phyloP scores from a whole-genome alignment of 495 filamentous ascomycete species.

The Trichoderma parareesei region DNA sequence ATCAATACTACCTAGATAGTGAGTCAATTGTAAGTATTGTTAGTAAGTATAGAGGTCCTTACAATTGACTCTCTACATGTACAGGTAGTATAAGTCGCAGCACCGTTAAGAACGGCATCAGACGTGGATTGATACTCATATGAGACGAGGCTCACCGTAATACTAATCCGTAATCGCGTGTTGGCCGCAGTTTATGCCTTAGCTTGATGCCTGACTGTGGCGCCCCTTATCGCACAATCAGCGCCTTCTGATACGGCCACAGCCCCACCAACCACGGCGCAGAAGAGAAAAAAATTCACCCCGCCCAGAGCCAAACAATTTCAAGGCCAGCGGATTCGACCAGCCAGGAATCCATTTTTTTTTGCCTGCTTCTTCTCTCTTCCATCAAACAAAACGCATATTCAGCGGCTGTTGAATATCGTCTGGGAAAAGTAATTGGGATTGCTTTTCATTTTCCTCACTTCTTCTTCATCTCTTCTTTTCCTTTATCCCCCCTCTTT shows the following conservation, averaged over 20 bases:
- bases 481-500: neutral
- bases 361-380: neutral
- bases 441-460: neutral
- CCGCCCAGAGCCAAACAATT: neutral
- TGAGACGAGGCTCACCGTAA: neutral
- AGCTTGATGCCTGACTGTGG: slow-evolving; percentile 11
- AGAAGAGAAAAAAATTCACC: slow-evolving; percentile 12
- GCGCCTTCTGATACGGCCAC: neutral
- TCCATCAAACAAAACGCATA: neutral
- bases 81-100: too few relatives aligned
- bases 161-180: neutral
- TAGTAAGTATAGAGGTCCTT: too few relatives aligned
- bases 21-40: too few relatives aligned
- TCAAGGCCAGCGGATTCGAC: neutral
- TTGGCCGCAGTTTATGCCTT: neutral
- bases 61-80: too few relatives aligned
- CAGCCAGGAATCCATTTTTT: neutral
- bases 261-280: slow-evolving; percentile 6
- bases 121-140: neutral
- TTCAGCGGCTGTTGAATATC: slow-evolving; percentile 4
- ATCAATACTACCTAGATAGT: too few relatives aligned
- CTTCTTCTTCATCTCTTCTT: neutral
- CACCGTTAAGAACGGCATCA: too few relatives aligned
- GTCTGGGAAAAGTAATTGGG: neutral
- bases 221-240: neutral